Base-by-base conservation (phyloP, 805 yeast genomes). In the Yarrowia yakushimensis region DNA sequence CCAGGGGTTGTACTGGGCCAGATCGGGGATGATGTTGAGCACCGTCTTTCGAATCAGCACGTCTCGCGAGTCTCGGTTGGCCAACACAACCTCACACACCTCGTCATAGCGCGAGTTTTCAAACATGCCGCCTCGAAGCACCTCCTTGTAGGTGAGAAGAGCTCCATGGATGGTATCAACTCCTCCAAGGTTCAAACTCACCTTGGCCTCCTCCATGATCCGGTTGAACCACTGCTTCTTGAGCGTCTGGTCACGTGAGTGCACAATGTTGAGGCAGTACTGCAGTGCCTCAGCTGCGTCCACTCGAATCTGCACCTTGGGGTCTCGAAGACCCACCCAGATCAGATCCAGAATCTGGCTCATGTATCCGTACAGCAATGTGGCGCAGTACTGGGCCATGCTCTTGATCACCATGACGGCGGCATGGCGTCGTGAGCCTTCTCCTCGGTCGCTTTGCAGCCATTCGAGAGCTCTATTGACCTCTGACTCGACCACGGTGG, bases 401-500 rank as follows among this genome's bases (percentile, higher is more conserved):
- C 97, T 87, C 8, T 87, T 82, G 41, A 94, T 82, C 42, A 90
- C 85, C 60, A 93, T 78, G 37, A 91, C 85, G 0, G 97, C 96
- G 0, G 97, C 97, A 71, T 93, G 97, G 66, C 94, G 84, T 69
- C 96, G 82, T 33, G 70, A 67, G 46, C 82, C 82, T 68, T 90
- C 97, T 69, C 87, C 90, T 66, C 90, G 86, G 66, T 91, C 96
- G n/a, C 87, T 81, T 33, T 90, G 88, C 23, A 93, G 80, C 93
- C 97, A 87, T 73, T 94, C 99, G 57, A 93, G 79, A 39, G 97
- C 90, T 54, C 88, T 81, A 70, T 87, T 89, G 9, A 94, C 94
- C 72, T 93, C 97, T 68, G 84, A 88, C 65, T 93, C 97, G 27
- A 94, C 97, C 72, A 93, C 87, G 57, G 91, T 97, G 0, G 96